Base-by-base conservation (phyloP, 2,329 filamentous ascomycete genomes). In the Kalmusia sp. region DNA sequence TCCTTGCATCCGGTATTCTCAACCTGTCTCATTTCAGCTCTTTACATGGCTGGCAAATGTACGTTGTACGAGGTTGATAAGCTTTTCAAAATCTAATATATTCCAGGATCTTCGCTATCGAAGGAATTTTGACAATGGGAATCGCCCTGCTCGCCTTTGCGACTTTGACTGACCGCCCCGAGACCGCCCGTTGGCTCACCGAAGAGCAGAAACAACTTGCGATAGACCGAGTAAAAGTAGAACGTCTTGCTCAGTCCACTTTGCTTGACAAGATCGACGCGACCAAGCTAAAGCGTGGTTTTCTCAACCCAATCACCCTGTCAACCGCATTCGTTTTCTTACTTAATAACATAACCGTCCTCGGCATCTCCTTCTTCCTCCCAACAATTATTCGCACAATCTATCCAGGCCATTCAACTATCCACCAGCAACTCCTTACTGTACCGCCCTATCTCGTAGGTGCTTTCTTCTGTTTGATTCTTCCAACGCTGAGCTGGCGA, bases 361-460 rank as follows among this genome's bases (percentile, higher is more conserved):
- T 87, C 62, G 86, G 86, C 2, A 76, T 90, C 4, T 83, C 84
- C 0, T 88, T 89, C 76, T 89, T 89, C 71, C 74, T 80, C 0
- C 87, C 87, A 0, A 90, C 86, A 0, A 89, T 91, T 57, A 83
- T 90, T 28, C 72, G 74, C 30, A 87, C 82, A 14, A 89, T 90
- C 61, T 90, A 89, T 60, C 83, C 84, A 0, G 59, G 79, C 1
- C 75, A 75, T 43, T 77, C 76, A 22, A 79, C 83, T 2, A 75
- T 89, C 8, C 80, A 79, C 2, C 83, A 88, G 64, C 88, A 90
- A 69, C 80, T 90, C 1, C 82, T 82, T 52, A 89, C 86, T 0
- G 87, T 89, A 0, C 88, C 87, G 0, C 87, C 87, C 0, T 90
- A 89, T 62, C 72, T 85, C 0, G 82, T 89, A 0, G 87, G 87